These are phyloP conservation scores for Podospora tetraspora DNA, from an alignment of 495 filamentous ascomycete genomes.

Conservation along the genomic window DNA sequence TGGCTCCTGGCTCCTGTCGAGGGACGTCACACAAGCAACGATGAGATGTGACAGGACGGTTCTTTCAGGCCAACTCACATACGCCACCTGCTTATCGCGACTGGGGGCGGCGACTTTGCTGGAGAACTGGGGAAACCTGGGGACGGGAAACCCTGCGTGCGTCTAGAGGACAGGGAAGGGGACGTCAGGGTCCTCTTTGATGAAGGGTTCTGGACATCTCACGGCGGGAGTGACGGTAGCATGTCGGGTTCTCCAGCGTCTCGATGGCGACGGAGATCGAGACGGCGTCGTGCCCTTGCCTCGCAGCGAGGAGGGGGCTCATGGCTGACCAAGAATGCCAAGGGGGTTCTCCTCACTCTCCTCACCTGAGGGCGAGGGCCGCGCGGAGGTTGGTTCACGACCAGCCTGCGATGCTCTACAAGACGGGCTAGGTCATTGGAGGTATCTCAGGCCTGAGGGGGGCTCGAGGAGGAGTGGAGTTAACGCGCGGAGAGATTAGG, in stretches of 20 bases:
- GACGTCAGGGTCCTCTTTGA: constrained; percentile 5
- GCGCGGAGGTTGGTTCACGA: background rate
- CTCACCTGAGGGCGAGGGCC: background rate
- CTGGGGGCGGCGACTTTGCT: background rate
- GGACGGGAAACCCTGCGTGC: constrained; percentile 4
- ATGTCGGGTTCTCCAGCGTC: background rate
- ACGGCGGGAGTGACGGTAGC: background rate
- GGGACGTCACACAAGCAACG: background rate
- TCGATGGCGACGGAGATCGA: background rate
- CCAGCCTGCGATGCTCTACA: background rate
- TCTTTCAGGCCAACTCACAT: background rate
- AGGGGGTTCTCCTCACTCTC: background rate
- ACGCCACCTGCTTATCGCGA: background rate
- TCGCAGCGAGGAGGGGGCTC: background rate
- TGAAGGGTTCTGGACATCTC: background rate
- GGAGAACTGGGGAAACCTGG: constrained; percentile 1
- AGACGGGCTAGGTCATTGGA: background rate
- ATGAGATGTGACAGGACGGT: background rate
- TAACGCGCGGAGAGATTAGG: background rate
- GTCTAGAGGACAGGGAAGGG: background rate
- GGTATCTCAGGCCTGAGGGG: background rate
- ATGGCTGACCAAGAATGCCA: background rate
- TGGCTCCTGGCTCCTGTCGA: background rate
- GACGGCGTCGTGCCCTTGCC: background rate
- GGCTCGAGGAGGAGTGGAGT: background rate